Evolutionary conservation across 2,329 filamentous ascomycete genomes (phyloP), one percentile per base, ranked within the genome.

Genomic region (Ophioceras dolichostomum): DNA sequence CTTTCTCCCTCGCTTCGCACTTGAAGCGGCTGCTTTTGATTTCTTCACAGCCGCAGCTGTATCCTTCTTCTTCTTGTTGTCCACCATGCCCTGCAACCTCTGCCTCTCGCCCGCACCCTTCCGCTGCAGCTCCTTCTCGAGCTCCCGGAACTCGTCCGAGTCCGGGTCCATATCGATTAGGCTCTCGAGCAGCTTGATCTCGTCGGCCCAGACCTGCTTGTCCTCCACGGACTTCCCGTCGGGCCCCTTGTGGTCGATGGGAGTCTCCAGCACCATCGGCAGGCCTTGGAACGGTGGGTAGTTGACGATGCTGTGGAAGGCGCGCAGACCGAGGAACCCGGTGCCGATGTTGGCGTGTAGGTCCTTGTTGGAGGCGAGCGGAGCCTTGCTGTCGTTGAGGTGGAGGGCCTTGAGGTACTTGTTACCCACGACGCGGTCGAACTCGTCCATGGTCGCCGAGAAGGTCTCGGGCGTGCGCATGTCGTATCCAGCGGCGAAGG

Each of bases 301-400:
- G 56, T 96, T 96, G 67, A 96, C 80, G 41, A 98, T 64, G 52
- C 79, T 85, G 61, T 94, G 85, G 58, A 98, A 98, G 3, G 88
- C 83, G 17, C 83, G 74, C 13, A 98, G 69, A 1, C 91, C 91
- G 0, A 98, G 69, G 53, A 93, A 98, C 1, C 91, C 91, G 0
- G 87, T 93, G 19, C 91, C 91, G 44, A 98, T 96, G 54, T 95
- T 96, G 45, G 89, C 87, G 59, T 98, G 91, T 2, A 96, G 62
- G 55, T 98, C 91, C 29, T 88, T 76, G 46, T 86, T 75, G 26
- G 85, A 91, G 30, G 61, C 68, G 21, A 94, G 67, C 0, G 91
- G 89, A 0, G 88, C 86, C 60, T 96, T 98, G 61, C 83, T 93
- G 60, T 98, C 91, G 57, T 98, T 98, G 30, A 98, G 44, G 57